These are phyloP conservation scores for Fusarium mexicanum DNA, from an alignment of 2,329 filamentous ascomycete species.

Conservation along the genomic window DNA sequence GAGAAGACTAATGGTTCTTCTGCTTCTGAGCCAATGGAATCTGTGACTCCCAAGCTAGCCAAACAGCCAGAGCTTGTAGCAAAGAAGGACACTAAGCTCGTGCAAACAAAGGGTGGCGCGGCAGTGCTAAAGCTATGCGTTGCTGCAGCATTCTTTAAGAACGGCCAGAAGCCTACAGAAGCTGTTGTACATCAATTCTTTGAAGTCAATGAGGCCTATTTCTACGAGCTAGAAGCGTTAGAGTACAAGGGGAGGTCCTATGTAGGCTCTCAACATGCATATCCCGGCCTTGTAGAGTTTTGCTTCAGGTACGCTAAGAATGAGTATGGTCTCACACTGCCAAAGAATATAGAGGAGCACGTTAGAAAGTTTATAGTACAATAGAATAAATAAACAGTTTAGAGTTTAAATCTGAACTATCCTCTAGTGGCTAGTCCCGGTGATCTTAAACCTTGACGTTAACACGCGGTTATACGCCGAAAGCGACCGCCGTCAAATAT, in stretches of 20 bases:
- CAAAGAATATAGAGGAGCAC: not conserved
- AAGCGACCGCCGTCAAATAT: not conserved
- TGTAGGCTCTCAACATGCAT: not conserved
- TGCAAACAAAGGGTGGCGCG: not conserved
- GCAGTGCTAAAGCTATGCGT: not conserved
- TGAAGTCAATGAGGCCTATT: not conserved
- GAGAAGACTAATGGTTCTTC: not conserved
- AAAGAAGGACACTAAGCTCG: not conserved
- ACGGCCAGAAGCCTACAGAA: not conserved
- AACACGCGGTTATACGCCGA: rapidly evolving
- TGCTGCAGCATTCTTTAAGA: not conserved
- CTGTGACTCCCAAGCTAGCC: rapidly evolving
- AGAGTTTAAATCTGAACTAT: not conserved
- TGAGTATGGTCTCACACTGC: not conserved
- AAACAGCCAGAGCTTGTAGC: not conserved
- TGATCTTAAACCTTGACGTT: not conserved
- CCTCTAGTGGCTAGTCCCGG: not conserved
- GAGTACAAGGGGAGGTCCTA: not conserved
- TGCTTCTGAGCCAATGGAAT: rapidly evolving
- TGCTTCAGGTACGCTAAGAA: not conserved
- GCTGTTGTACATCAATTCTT: not conserved
- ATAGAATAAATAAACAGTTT: rapidly evolving
- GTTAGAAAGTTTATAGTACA: not conserved
- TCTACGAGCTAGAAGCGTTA: not conserved
- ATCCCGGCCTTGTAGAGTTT: not conserved